Evolutionary conservation across 1,139 yeast species (phyloP), one percentile per base, ranked within the genome.

Genomic region (Arxiozyma bovina): DNA sequence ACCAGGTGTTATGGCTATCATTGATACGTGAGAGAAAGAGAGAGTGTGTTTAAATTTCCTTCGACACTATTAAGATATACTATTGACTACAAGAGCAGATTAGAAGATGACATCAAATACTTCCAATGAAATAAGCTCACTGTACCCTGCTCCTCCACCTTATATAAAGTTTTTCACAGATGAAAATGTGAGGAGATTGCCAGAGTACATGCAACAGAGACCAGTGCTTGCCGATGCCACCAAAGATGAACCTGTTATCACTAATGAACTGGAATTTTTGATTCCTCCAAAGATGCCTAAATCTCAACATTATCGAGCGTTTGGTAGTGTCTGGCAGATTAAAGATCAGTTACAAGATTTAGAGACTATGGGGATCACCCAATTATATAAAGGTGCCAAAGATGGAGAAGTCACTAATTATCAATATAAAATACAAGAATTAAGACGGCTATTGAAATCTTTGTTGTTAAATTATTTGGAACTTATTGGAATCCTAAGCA

Each of bases 71-170:
- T 7, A 27, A 27, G 30, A 27, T 2, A 5, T 15, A 34, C 40
- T 15, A 34, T 34, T 15, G 6, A 12, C 40, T 6, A 8, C 40
- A 34, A 34, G 6, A 45, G 17, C 25, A 45, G 42, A n/a, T 2
- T 4, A 7, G 3, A 12, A 30, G 9, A 46, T 48, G 45, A 38
- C 45, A 9, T 48, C 38, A 6, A 30, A 21, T 18, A 40, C 12
- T 40, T 40, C 50, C 30, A 65, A 71, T 47, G 70, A 70, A 15
- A 67, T 72, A 21, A 69, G 93, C 30, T 81, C 94, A 15, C 77
- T 88, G 53, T 89, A 84, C 61, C 96, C 96, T 1, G 91, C 93
- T 1, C 96, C 96, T 3, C 96, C 96, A 11, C 82, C 85, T 23
- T 86, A 79, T 68, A 80, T 80, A 63, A 80, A 81, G 68, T 79